Base-by-base conservation (phyloP, 345 rosid species). In the Pseudoturritis turrita region DNA sequence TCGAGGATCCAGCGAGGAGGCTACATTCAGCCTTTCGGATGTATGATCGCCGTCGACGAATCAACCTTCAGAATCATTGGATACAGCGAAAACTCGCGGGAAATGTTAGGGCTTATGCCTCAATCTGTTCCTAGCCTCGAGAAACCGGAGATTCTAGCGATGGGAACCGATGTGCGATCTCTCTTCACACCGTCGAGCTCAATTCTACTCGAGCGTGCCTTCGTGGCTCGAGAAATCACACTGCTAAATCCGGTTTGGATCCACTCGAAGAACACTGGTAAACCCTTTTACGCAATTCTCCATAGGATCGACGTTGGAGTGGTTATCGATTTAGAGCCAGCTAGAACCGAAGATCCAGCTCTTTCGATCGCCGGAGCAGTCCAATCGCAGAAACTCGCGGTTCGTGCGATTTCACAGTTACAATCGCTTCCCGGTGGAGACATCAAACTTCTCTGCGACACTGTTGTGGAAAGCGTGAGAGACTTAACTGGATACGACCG, bases 391-490 rank as follows among this genome's bases (percentile, higher is more conserved):
- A 96, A 96, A 67, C 79, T 96, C 28, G 98, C 96, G 0, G 96
- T 95, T 39, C 88, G 97, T 3, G 97, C 99, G 0, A 96, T 96
- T 80, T 89, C 98, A 0, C 90, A 81, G 53, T 64, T 96, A 67
- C 98, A 96, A 67, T 85, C 98, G 1, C 94, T 95, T 3, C 99
- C 98, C 1, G 92, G 99, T 12, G 98, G 99, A 36, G 98, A 95
- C 63, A 82, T 95, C 47, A 86, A 85, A 78, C 79, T 92, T 11
- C 65, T 95, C 39, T 95, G 99, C 77, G 98, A 91, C 25, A 87
- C 99, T 62, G 96, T 95, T 65, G 99, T 92, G 39, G 84, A 83
- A 54, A 80, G 94, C 35, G 97, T 95, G 17, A 85, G 84, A 75
- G 92, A 88, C 77, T 86, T 95, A 2, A 91, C 98, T 0, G 99